Evolutionary conservation across 192 early-diverging fungal species (phyloP).

Genomic region (Lunasporangiospora selenospora): DNA sequence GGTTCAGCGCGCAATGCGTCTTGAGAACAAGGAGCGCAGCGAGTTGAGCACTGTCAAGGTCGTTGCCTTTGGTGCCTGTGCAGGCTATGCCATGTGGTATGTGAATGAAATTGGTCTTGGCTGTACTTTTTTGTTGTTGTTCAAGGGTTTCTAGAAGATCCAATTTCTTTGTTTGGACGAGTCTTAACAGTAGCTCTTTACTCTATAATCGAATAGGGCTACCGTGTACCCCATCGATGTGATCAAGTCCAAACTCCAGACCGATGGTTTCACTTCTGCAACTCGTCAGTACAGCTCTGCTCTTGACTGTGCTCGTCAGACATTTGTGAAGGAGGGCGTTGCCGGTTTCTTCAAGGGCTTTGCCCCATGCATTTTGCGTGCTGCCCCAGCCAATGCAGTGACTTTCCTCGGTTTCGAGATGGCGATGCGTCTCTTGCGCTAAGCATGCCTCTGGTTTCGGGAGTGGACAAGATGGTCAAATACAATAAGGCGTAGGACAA

Average conservation of each 20-base stretch:
- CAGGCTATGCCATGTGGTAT: conserved; percentile 84
- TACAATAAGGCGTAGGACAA: too few relatives aligned
- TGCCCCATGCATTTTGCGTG: conserved; percentile 86
- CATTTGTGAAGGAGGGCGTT: conserved; percentile 78
- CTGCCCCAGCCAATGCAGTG: conserved; percentile 92
- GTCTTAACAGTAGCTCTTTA: not conserved
- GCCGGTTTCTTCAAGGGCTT: conserved; percentile 89
- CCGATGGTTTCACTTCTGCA: conserved; percentile 76
- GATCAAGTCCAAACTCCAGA: conserved; percentile 96
- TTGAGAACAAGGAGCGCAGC: conserved; percentile 57
- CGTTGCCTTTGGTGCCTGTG: conserved; percentile 81
- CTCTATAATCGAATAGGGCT: conserved; percentile 44
- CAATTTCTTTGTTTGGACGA: not conserved
- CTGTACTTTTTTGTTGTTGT: too few relatives aligned
- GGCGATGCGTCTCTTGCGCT: conserved; percentile 56
- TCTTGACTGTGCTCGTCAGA: conserved; percentile 84
- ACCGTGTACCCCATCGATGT: conserved; percentile 92
- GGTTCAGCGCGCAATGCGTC: conserved; percentile 79
- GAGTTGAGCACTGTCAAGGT: conserved; percentile 82
- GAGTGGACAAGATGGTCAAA: too few relatives aligned
- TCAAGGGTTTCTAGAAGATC: too few relatives aligned
- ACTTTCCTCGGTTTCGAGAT: conserved; percentile 87
- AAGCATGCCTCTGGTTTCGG: too few relatives aligned
- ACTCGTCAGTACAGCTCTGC: conserved; percentile 75
- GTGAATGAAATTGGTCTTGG: not conserved